phyloP scores from a whole-genome alignment of 192 early-diverging fungal genomes.

The Mortierella claussenii region DNA sequence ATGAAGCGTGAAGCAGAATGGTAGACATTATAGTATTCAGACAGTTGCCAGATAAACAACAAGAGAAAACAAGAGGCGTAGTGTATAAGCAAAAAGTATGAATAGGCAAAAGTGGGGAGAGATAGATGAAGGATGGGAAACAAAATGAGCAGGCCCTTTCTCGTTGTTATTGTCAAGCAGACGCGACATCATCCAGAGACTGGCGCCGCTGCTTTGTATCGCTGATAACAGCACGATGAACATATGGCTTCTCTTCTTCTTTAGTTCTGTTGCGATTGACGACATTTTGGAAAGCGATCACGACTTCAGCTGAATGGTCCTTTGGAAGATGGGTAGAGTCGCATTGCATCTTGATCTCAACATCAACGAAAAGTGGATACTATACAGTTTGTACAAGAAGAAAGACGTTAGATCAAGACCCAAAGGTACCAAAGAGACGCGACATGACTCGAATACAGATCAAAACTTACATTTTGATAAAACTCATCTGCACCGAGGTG shows the following conservation, averaged over 20 bases:
- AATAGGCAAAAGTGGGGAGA: no score
- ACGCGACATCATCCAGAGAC: neutral
- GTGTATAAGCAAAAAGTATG: no score
- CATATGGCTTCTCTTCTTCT: neutral
- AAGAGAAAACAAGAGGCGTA: no score
- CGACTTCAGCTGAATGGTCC: conserved; percentile 20
- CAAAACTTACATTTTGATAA: conserved; percentile 37
- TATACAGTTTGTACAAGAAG: neutral
- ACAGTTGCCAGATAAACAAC: no score
- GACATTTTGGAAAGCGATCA: conserved; percentile 49
- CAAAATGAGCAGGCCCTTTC: no score
- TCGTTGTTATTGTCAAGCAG: no score
- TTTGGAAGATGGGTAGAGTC: conserved; percentile 7
- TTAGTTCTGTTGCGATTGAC: conserved; percentile 11
- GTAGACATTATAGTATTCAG: no score
- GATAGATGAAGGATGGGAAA: no score
- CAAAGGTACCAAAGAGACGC: neutral
- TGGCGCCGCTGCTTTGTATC: neutral
- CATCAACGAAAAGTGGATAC: conserved; percentile 57
- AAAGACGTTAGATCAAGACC: neutral
- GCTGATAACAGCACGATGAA: neutral
- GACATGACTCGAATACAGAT: no score
- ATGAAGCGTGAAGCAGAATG: no score
- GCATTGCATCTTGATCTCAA: conserved; percentile 55
- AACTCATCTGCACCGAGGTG: conserved; percentile 48